Evolutionary conservation across 2,329 filamentous ascomycete species (phyloP).

Genomic region (Trichoderma oligosporum): DNA sequence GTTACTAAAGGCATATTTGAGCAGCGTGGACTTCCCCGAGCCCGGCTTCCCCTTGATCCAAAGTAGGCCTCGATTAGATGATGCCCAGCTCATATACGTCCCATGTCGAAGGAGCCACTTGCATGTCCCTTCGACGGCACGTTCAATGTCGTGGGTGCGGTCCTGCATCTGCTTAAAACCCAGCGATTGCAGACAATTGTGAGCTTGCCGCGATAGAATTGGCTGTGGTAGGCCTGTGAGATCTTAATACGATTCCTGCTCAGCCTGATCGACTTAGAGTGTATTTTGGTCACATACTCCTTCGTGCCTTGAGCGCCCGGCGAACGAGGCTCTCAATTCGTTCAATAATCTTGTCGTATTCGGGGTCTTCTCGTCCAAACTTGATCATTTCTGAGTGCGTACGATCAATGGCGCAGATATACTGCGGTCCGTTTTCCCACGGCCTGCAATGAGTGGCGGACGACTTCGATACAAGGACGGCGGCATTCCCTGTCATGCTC

Average conservation of each 20-base stretch:
- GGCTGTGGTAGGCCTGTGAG: not conserved
- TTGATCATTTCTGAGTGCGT: slow-evolving; percentile 2
- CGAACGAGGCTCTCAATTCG: not conserved
- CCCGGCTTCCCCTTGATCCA: slow-evolving; percentile 42
- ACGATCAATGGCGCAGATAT: not conserved
- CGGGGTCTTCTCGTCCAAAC: not conserved
- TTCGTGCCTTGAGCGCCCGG: not conserved
- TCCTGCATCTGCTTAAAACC: slow-evolving; percentile 30
- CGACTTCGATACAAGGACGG: not conserved
- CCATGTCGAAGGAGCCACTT: slow-evolving; percentile 32
- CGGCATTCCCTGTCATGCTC: not conserved
- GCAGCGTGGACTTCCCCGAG: slow-evolving; percentile 39
- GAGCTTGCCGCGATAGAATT: not conserved
- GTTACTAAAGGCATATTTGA: slow-evolving; percentile 34
- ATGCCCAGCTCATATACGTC: slow-evolving; percentile 26
- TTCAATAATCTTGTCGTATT: not conserved
- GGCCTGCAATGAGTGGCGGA: not conserved
- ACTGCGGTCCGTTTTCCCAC: not conserved
- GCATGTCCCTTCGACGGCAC: slow-evolving; percentile 29
- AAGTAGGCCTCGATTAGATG: slow-evolving; percentile 25
- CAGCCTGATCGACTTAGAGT: not conserved
- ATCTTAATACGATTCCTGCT: not conserved
- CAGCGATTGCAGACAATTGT: slow-evolving; percentile 30
- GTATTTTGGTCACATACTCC: not conserved
- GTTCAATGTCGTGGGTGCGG: slow-evolving; percentile 27